phyloP scores from a whole-genome alignment of 768 basidiomycete genomes.

The Xerocomellus chrysenteron region DNA sequence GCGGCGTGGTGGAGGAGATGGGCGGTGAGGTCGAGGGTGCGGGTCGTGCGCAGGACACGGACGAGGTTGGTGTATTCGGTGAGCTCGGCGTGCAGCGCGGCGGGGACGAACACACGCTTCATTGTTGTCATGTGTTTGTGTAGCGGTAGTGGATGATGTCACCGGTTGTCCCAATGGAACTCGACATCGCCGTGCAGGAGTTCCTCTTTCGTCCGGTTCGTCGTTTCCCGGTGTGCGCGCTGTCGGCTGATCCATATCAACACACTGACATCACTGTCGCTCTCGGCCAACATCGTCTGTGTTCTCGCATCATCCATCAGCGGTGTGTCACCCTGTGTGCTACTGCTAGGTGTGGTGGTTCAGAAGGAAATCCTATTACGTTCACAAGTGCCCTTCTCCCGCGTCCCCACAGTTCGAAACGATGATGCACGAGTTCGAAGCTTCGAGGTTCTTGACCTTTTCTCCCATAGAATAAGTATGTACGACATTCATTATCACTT shows the following conservation, averaged over 20 bases:
- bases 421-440: too few species aligned
- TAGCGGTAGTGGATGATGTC: slow-evolving; percentile 11
- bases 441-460: too few species aligned
- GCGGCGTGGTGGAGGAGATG: slow-evolving; percentile 41
- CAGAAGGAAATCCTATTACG: too few species aligned
- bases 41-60: slow-evolving; percentile 58
- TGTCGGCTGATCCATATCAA: slow-evolving; percentile 27
- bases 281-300: slow-evolving; percentile 76
- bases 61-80: slow-evolving; percentile 66
- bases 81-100: slow-evolving; percentile 60
- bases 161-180: slow-evolving; percentile 41
- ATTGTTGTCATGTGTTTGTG: neutral
- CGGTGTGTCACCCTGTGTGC: too few species aligned
- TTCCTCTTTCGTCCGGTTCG: slow-evolving; percentile 63
- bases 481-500: too few species aligned
- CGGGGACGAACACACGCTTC: slow-evolving; percentile 44
- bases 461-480: too few species aligned
- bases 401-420: too few species aligned
- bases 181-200: slow-evolving; percentile 61
- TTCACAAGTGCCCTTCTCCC: too few species aligned
- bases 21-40: slow-evolving; percentile 55
- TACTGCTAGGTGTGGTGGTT: too few species aligned
- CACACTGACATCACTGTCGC: slow-evolving; percentile 81
- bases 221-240: neutral
- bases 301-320: slow-evolving; percentile 39